A percentile compares a stretch with the other conserved stretches of the same genome.
Evolutionary conservation across 352 stramenopile species (phyloP).

Genomic region (Pythium diclinum): DNA sequence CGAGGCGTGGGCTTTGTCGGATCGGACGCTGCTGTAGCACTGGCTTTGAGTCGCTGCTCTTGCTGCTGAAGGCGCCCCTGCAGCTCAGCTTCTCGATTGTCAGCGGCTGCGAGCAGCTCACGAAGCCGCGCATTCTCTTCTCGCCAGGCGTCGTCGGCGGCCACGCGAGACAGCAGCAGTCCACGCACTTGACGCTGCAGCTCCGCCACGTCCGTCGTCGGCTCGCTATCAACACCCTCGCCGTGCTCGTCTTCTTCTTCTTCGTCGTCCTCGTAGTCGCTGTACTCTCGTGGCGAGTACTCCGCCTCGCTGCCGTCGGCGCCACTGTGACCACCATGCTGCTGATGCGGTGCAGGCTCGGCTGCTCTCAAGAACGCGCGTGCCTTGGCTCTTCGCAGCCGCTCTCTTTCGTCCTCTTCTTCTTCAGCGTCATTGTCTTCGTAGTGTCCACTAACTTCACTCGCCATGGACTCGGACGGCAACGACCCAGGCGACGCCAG

Average conservation of each 20-base stretch:
- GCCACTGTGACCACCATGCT: not conserved
- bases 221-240: not conserved
- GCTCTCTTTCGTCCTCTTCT: conserved; percentile 11
- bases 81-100: not conserved
- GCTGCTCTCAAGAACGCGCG: not conserved
- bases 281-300: not conserved
- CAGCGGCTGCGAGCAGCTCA: conserved; percentile 13
- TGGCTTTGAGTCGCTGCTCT: not conserved
- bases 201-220: conserved; percentile 7
- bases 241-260: not conserved
- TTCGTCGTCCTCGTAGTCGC: not conserved
- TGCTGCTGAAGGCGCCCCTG: conserved; percentile 17
- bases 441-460: not conserved
- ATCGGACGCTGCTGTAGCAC: not conserved
- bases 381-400: conserved; percentile 12
- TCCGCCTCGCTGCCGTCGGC: not conserved
- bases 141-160: conserved; percentile 28
- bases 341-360: not conserved
- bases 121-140: conserved; percentile 30
- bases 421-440: conserved; percentile 3
- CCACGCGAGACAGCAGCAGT: conserved; percentile 6
- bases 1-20: not conserved
- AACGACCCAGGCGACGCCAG: conserved; percentile 11
- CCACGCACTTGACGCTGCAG: conserved; percentile 13
- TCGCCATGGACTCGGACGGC: not conserved